phyloP scores from a whole-genome alignment of 129 eudicot species.

The Artemisia annua region DNA sequence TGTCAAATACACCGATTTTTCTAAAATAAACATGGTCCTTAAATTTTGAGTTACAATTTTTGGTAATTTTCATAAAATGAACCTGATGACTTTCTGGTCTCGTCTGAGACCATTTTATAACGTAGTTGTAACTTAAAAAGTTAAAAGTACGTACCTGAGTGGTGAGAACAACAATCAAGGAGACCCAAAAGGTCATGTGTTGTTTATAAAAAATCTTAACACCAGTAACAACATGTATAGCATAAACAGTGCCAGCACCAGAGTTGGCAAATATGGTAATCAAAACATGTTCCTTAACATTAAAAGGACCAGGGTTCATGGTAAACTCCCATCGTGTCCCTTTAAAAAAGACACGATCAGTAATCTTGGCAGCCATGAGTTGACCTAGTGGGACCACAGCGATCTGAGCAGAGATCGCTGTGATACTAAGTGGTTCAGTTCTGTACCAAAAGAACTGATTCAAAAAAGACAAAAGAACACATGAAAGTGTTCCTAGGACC shows the following conservation, averaged over 20 bases:
- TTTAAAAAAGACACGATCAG: slow-evolving; percentile 55
- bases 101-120: too few relatives aligned
- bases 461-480: slow-evolving; percentile 69
- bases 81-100: too few relatives aligned
- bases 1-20: too few relatives aligned
- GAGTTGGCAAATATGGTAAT: slow-evolving; percentile 93
- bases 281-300: slow-evolving; percentile 89
- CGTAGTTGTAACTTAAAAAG: background rate
- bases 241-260: slow-evolving; percentile 90
- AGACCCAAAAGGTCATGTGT: slow-evolving; percentile 75
- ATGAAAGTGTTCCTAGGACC: slow-evolving; percentile 79
- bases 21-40: too few relatives aligned
- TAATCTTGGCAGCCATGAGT: slow-evolving; percentile 83
- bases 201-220: slow-evolving; percentile 74
- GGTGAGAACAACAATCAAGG: slow-evolving; percentile 74
- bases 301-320: slow-evolving; percentile 90
- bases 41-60: too few relatives aligned
- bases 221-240: slow-evolving; percentile 88
- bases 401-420: slow-evolving; percentile 95
- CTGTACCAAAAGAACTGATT: slow-evolving; percentile 99
- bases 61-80: too few relatives aligned
- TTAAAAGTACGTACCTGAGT: slow-evolving; percentile 61
- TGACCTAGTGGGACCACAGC: slow-evolving; percentile 96
- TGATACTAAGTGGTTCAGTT: slow-evolving; percentile 82
- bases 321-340: slow-evolving; percentile 79